A percentile compares a stretch with the other conserved stretches of the same genome.
These are phyloP conservation scores for Dactylonectria estremocensis DNA, from an alignment of 2,329 filamentous ascomycete genomes.

Conservation along the genomic window DNA sequence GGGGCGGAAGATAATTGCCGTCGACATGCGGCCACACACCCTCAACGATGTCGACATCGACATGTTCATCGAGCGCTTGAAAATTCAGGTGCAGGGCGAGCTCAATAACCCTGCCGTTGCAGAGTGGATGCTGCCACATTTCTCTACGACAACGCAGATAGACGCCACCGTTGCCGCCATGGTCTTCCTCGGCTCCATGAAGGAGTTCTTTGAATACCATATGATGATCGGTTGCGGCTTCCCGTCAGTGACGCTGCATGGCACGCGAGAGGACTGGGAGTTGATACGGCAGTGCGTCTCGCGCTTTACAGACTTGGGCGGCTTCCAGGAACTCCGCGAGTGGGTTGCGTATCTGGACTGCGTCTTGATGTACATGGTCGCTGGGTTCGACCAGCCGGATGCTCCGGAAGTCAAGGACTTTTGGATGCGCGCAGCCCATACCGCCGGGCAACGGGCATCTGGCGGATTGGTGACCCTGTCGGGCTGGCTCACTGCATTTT, in stretches of 20 bases:
- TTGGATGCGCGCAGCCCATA: constrained; percentile 38
- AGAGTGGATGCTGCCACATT: constrained; percentile 28
- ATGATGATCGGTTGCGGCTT: constrained; percentile 27
- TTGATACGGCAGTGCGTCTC: constrained; percentile 9
- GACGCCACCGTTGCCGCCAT: constrained; percentile 27
- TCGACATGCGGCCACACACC: constrained; percentile 1
- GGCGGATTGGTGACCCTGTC: constrained; percentile 17
- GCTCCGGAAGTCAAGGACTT: constrained; percentile 30
- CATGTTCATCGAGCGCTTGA: no score
- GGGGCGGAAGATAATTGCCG: constrained; percentile 3
- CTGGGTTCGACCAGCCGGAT: constrained; percentile 33
- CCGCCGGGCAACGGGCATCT: constrained; percentile 21
- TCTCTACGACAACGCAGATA: constrained; percentile 21
- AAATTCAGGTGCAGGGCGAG: not conserved
- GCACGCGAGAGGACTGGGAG: constrained; percentile 29
- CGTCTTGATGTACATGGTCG: constrained; percentile 28
- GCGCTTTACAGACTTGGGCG: constrained; percentile 14
- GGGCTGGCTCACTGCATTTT: constrained; percentile 38
- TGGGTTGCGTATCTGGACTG: not conserved
- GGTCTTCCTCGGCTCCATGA: constrained; percentile 35
- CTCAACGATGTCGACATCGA: no score
- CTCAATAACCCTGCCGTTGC: constrained; percentile 2
- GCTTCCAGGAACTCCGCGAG: not conserved
- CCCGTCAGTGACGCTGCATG: constrained; percentile 22
- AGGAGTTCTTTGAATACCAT: constrained; percentile 31